Base-by-base conservation (phyloP, 768 basidiomycete species). In the Leccinum aurantiacum region DNA sequence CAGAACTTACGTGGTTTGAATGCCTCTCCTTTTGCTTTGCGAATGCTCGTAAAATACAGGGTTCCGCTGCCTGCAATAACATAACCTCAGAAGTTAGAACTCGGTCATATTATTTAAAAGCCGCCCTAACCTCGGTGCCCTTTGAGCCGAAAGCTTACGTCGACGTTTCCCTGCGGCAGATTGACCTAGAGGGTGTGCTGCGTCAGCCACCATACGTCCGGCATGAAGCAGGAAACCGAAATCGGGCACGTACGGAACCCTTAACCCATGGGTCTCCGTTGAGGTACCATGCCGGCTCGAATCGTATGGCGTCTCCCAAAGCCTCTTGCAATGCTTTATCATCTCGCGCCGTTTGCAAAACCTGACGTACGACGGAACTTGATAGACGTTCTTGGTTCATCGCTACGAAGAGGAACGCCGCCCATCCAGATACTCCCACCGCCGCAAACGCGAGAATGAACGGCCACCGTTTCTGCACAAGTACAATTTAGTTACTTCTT, bases 1-100 rank as follows among this genome's bases (percentile, higher is more conserved):
- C 19, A 38, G 5, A 24, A 57, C 53, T 62, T 71, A 93, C 89
- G 68, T 4, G 87, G 85, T 35, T 81, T 84, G 70, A 89, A 92
- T 1, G 82, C 82, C 44, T 81, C 75, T 9, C 89, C 90, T 67
- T 91, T 92, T 15, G 80, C 84, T 75, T 84, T 87, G 47, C 91
- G 81, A 58, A 93, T 87, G 70, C 89, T 91, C 3, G 90, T 92
- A 70, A 92, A 93, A 68, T 93, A 92, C 2, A 92, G 71, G 17
- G 89, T 93, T 6, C 91, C 91, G 19, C 84, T 79, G 22, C 83
- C 90, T 91, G 59, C 6, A 25, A 29, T 48, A 24, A 9, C 33
- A 29, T 48, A 24, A 9, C 33, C 22, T 56, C 49, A 38, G 22
- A 22, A 22, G 22, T 22, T 22, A 22, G 22, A 10, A 31, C 53